phyloP scores from a whole-genome alignment of 2,329 filamentous ascomycete genomes.

The Neopestalotiopsis sp. region DNA sequence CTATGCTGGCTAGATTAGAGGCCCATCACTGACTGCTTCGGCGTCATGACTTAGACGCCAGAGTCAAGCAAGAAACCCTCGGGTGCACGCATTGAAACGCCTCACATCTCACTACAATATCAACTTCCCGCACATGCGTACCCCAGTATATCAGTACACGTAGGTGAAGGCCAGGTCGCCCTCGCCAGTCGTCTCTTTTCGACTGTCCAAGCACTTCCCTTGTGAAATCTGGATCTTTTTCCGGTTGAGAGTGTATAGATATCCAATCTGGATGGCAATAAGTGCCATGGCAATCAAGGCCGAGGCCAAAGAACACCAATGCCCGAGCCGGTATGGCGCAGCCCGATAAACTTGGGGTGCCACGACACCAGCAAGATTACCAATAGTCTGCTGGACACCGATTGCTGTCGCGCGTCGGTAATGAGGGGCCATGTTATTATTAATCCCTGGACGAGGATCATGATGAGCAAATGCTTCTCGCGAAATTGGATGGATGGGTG shows the following conservation, averaged over 20 bases:
- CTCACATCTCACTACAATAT: no score
- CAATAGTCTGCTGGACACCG: slow-evolving; percentile 65
- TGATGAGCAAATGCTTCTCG: not conserved
- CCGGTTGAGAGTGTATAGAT: not conserved
- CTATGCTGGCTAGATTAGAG: no score
- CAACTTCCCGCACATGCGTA: no score
- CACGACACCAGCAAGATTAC: slow-evolving; percentile 69
- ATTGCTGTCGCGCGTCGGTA: slow-evolving; percentile 68
- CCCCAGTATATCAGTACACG: not conserved
- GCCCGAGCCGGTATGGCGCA: slow-evolving; percentile 52
- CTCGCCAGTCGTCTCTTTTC: not conserved
- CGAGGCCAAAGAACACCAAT: slow-evolving; percentile 56
- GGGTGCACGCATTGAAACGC: no score
- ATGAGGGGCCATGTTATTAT: slow-evolving; percentile 66
- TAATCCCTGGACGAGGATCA: slow-evolving; percentile 32
- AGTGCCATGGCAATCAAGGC: slow-evolving; percentile 37
- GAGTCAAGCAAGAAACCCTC: no score
- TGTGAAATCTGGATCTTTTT: not conserved
- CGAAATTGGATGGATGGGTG: not conserved
- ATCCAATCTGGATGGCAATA: not conserved
- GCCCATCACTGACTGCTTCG: no score
- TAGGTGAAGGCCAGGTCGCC: not conserved
- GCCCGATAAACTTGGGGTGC: slow-evolving; percentile 60
- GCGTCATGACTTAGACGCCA: no score
- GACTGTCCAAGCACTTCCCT: not conserved